These are phyloP conservation scores for Debaryomyces robertsiae DNA, from an alignment of 1,139 yeast genomes.

Conservation along the genomic window DNA sequence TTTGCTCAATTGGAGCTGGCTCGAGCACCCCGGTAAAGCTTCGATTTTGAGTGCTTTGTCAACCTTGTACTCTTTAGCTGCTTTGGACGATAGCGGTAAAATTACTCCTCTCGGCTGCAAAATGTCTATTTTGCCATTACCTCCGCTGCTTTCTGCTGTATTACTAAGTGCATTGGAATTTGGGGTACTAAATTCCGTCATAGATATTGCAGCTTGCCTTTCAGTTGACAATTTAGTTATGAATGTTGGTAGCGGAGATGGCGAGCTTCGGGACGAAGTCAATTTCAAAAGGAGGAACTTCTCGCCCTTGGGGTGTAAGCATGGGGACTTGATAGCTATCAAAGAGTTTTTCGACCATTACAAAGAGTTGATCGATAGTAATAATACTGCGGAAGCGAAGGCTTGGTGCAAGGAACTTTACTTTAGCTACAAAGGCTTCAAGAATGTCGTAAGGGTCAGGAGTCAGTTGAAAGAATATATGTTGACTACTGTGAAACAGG, in stretches of 20 bases:
- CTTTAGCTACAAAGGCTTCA: slow-evolving; percentile 77
- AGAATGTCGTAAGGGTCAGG: slow-evolving; percentile 73
- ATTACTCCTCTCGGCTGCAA: slow-evolving; percentile 77
- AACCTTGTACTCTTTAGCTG: slow-evolving; percentile 76
- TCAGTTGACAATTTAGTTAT: slow-evolving; percentile 87
- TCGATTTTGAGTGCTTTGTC: slow-evolving; percentile 76
- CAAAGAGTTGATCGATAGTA: slow-evolving; percentile 44
- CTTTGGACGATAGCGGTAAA: slow-evolving; percentile 73
- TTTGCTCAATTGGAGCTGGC: slow-evolving; percentile 86
- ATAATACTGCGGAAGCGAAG: slow-evolving; percentile 50
- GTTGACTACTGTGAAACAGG: slow-evolving; percentile 46
- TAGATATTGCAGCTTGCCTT: slow-evolving; percentile 89
- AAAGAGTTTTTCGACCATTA: slow-evolving; percentile 75
- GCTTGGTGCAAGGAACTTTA: slow-evolving; percentile 84
- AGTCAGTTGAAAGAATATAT: slow-evolving; percentile 77
- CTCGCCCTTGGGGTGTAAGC: slow-evolving; percentile 67
- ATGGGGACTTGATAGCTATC: slow-evolving; percentile 83
- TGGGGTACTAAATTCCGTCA: slow-evolving; percentile 63
- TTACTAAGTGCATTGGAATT: slow-evolving; percentile 66
- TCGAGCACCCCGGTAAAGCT: slow-evolving; percentile 84
- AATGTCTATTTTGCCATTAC: slow-evolving; percentile 87
- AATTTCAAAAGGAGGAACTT: slow-evolving; percentile 59
- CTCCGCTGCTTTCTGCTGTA: slow-evolving; percentile 92
- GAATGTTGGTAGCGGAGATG: slow-evolving; percentile 62
- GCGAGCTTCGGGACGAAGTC: slow-evolving; percentile 81